Evolutionary conservation across 495 filamentous ascomycete genomes (phyloP), one percentile per base, ranked within the genome.

Genomic region (Jackrogersella minutella): DNA sequence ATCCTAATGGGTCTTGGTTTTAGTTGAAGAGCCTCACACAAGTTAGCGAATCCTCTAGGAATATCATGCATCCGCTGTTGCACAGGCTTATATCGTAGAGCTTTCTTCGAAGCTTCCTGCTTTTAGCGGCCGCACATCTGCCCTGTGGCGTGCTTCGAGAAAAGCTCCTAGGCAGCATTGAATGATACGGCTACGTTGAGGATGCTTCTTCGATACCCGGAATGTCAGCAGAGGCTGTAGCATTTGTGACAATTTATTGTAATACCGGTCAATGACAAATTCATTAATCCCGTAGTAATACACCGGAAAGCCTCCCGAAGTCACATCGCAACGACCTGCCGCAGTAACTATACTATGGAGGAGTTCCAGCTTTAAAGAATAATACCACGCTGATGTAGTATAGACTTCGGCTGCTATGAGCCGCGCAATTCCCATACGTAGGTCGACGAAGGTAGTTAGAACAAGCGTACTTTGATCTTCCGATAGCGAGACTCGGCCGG

Each of bases 221-320:
- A 31, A 40, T 46, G 1, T 21, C 46, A 39, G 13, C 21, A 43
- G n/a, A 3, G 22, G 22, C 21, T 39, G 37, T 19, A 28, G 30
- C 8, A 19, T 28, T 17, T 40, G 33, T 39, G 40, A 51, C 28
- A 19, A 24, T 54, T 10, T 46, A 43, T 63, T 60, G 49, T 58
- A 56, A 62, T 63, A 60, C 55, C 56, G 51, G 58, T 13, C 43
- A n/a, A 65, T 69, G 66, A 69, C 66, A 69, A 65, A 69, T 69
- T 57, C 31, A 62, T 50, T 50, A 56, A 58, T 61, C 51, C 36
- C 33, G 57, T 65, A 69, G 61, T 65, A 69, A 69, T 64, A 64
- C 62, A 30, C 39, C 61, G 56, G 56, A 51, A 69, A 56, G 51
- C 55, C 43, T 52, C 39, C 66, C 57, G 51, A 57, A 69, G 66